Evolutionary conservation across 208 protist genomes (phyloP).

Genomic region (Tritrichomonas foetus): DNA sequence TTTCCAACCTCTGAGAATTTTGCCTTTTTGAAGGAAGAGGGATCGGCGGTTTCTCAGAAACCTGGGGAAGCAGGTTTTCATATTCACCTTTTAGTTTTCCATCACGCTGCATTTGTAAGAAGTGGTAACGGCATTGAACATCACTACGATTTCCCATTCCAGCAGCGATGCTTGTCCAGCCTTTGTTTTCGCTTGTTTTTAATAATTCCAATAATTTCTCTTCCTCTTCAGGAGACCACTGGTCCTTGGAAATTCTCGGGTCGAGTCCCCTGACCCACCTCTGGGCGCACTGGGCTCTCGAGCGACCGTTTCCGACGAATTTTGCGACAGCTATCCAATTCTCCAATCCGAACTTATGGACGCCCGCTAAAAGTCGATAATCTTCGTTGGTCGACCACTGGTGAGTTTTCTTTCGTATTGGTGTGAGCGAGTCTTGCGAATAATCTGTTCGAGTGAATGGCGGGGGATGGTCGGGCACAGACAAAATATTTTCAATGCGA

Average conservation of each 20-base stretch:
- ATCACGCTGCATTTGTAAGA: background rate
- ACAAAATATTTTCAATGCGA: background rate
- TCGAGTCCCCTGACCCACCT: background rate
- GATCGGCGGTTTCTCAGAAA: no score
- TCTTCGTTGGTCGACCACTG: background rate
- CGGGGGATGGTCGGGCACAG: background rate
- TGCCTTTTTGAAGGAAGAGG: no score
- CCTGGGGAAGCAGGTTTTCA: background rate
- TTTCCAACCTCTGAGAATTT: no score
- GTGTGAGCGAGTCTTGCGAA: background rate
- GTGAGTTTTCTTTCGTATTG: background rate
- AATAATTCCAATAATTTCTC: background rate
- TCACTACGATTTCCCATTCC: conserved; percentile 12
- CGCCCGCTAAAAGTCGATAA: background rate
- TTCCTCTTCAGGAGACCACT: background rate
- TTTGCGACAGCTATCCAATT: background rate
- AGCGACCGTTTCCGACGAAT: background rate
- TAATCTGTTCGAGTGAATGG: background rate
- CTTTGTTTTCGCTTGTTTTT: background rate
- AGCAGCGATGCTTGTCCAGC: background rate
- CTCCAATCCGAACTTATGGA: background rate
- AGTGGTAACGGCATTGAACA: conserved; percentile 24
- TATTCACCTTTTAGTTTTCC: background rate
- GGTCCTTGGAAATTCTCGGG: background rate
- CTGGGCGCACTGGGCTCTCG: background rate